Percentiles rank a stretch among this genome's conserved stretches.
phyloP scores from a whole-genome alignment of 1,139 yeast species.

The Geotrichum klebahnii region DNA sequence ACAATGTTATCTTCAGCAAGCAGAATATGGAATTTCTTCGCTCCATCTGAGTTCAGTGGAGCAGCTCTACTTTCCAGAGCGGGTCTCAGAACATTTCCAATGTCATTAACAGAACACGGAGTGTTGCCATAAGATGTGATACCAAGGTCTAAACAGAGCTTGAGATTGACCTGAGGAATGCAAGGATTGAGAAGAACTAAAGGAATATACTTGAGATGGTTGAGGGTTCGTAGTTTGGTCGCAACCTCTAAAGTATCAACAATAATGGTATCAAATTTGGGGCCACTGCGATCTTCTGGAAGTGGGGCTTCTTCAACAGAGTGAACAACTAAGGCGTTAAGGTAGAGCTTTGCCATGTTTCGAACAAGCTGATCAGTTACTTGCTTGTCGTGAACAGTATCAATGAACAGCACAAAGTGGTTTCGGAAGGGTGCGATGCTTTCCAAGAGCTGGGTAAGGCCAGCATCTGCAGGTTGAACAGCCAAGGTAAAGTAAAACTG shows the following conservation, averaged over 20 bases:
- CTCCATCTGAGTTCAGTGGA: slow-evolving; percentile 74
- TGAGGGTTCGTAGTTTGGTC: slow-evolving; percentile 58
- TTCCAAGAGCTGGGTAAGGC: slow-evolving; percentile 62
- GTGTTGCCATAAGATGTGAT: slow-evolving; percentile 85
- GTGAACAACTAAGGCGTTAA: slow-evolving; percentile 44
- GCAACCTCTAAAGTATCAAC: slow-evolving; percentile 77
- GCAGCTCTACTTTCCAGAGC: slow-evolving; percentile 80
- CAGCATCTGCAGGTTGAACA: slow-evolving; percentile 67
- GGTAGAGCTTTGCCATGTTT: slow-evolving; percentile 44
- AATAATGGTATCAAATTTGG: slow-evolving; percentile 70
- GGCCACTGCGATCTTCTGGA: slow-evolving; percentile 42
- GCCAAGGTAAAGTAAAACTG: slow-evolving; percentile 75
- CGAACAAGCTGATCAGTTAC: slow-evolving; percentile 53
- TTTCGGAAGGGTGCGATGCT: slow-evolving; percentile 66
- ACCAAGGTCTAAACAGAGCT: slow-evolving; percentile 78
- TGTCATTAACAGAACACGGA: slow-evolving; percentile 75
- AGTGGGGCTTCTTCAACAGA: slow-evolving; percentile 44
- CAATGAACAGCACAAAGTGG: slow-evolving; percentile 54
- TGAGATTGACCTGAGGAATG: slow-evolving; percentile 73
- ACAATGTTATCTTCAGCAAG: slow-evolving; percentile 85
- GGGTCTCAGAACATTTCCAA: slow-evolving; percentile 78
- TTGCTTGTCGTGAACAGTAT: slow-evolving; percentile 69
- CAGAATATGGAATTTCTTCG: slow-evolving; percentile 67
- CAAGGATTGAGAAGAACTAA: slow-evolving; percentile 72
- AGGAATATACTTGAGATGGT: slow-evolving; percentile 78